These are phyloP conservation scores for Aspergillus glaucus DNA, from an alignment of 2,329 filamentous ascomycete species.

Conservation along the genomic window DNA sequence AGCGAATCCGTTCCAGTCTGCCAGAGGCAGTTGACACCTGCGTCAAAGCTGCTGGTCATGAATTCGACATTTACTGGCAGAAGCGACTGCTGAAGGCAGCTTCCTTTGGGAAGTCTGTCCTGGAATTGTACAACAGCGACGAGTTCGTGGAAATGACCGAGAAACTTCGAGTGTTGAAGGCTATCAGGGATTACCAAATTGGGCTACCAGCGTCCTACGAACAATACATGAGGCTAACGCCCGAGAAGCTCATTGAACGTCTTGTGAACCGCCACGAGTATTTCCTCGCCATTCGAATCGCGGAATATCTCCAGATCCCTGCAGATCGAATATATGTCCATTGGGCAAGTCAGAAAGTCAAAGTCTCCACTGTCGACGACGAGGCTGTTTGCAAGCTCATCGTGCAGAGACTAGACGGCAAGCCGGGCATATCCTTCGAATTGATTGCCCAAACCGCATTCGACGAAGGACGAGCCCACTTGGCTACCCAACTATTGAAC, in stretches of 20 bases:
- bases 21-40: conserved; percentile 92
- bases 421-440: conserved; percentile 91
- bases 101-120: conserved; percentile 93
- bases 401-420: conserved; percentile 77
- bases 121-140: conserved; percentile 96
- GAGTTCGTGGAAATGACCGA: conserved; percentile 99
- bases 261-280: conserved; percentile 88
- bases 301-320: conserved; percentile 77
- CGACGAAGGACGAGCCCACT: conserved; percentile 80
- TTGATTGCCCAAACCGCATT: conserved; percentile 88
- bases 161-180: conserved; percentile 84
- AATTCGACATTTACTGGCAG: conserved; percentile 87
- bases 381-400: conserved; percentile 80
- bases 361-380: conserved; percentile 75
- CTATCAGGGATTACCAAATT: conserved; percentile 83
- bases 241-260: conserved; percentile 78
- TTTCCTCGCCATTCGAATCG: conserved; percentile 79
- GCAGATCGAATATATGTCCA: conserved; percentile 90
- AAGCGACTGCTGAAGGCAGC: conserved; percentile 94
- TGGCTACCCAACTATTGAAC: conserved; percentile 86
- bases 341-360: conserved; percentile 94
- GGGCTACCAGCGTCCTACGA: conserved; percentile 88
- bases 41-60: conserved; percentile 85
- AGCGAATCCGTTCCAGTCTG: conserved; percentile 79
- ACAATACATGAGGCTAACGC: conserved; percentile 84